Evolutionary conservation across 345 rosid species (phyloP), one percentile per base, ranked within the genome.

Genomic region (Pseudoturritis turrita): DNA sequence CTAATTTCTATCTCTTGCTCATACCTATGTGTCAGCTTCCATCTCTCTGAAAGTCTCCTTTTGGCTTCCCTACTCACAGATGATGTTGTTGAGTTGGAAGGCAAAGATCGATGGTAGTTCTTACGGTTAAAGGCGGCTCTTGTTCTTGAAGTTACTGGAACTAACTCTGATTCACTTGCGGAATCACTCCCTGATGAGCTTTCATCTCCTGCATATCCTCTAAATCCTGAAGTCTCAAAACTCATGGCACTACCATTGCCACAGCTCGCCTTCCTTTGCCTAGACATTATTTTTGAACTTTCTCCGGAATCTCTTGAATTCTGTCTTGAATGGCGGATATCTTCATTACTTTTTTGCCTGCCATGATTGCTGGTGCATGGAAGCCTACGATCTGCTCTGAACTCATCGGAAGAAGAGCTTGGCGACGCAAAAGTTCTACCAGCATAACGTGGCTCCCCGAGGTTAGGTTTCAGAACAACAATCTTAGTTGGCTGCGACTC

Each of bases 11-110:
- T 83, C 66, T 83, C 62, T 61, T 89, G 92, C 47, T 83, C 83
- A 40, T 82, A 83, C 64, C 71, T 82, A 64, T 87, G 96, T 62
- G 89, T 78, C 84, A 90, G 78, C 68, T 82, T 89, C 99, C 99
- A 96, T 84, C 99, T 88, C 81, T 90, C 96, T 53, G 97, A 90
- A 49, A 96, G 87, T 83, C 99, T 87, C 81, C 82, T 87, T 80
- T 78, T 90, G 10, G 99, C 98, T 83, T 96, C 98, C 77, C 82
- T 90, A 62, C 80, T 84, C 55, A 89, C 87, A 51, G 86, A 85
- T 82, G 97, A 92, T 72, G 86, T 87, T 10, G 80, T 65, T 45
- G 90, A 79, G 29, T 39, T 75, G 26, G 89, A 83, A 29, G 87
- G 80, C 49, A 84, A 77, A 55, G 79, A 68, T 62, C 77, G 77